Conservation (phyloP, 164 flowering plant genomes). For the Annona cherimola region DNA sequence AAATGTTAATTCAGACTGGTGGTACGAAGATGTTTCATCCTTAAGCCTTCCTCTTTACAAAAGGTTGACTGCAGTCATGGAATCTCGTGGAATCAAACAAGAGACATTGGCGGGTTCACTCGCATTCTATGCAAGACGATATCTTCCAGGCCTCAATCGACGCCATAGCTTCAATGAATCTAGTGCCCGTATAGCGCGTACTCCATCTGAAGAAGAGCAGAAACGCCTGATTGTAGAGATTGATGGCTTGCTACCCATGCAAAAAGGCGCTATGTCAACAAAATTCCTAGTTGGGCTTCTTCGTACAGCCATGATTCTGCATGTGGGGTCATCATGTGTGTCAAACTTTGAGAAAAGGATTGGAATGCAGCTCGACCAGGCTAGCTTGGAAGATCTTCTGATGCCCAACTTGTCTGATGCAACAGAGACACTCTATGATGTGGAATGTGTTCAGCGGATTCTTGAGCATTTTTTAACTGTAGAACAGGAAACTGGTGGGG, state of each 20-base stretch:
- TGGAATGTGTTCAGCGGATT: slow-evolving; percentile 82
- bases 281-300: slow-evolving; percentile 72
- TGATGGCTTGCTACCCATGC: slow-evolving; percentile 54
- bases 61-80: slow-evolving; percentile 64
- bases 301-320: slow-evolving; percentile 71
- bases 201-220: slow-evolving; percentile 73
- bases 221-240: slow-evolving; percentile 66
- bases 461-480: slow-evolving; percentile 68
- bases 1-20: slow-evolving; percentile 72
- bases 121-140: slow-evolving; percentile 57
- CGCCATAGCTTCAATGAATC: slow-evolving; percentile 49
- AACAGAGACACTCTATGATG: slow-evolving; percentile 79
- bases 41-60: slow-evolving; percentile 64
- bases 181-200: slow-evolving; percentile 26
- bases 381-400: slow-evolving; percentile 77
- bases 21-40: slow-evolving; percentile 80
- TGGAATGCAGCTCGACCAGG: slow-evolving; percentile 88
- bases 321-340: slow-evolving; percentile 54
- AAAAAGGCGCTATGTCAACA: slow-evolving; percentile 59
- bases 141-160: slow-evolving; percentile 68
- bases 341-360: slow-evolving; percentile 71
- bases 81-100: slow-evolving; percentile 59
- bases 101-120: slow-evolving; percentile 76
- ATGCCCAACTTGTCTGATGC: slow-evolving; percentile 77
- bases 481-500: slow-evolving; percentile 68